Conservation (phyloP, 2,329 filamentous ascomycete species). For the Aspergillus nomiae region DNA sequence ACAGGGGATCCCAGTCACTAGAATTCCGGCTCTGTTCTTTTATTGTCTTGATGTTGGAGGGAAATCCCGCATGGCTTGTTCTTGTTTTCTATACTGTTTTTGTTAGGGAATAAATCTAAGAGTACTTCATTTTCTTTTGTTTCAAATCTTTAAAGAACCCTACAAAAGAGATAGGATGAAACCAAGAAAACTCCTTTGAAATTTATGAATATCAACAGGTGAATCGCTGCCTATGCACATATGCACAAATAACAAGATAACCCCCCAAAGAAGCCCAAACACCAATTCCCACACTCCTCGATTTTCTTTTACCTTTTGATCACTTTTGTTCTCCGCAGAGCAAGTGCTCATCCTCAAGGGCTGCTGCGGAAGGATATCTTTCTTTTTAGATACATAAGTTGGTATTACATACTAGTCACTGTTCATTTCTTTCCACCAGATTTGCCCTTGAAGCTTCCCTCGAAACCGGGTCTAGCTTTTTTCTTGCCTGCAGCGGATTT, state of each 20-base stretch:
- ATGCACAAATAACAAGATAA: constrained; percentile 22
- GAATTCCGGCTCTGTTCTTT: constrained; percentile 25
- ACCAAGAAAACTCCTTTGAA: constrained; percentile 15
- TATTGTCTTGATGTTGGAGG: constrained; percentile 29
- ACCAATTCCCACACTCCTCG: constrained; percentile 18
- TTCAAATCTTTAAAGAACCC: neutral
- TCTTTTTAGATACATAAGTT: constrained; percentile 5
- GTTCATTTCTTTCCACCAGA: constrained; percentile 44
- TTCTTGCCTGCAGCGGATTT: constrained; percentile 40
- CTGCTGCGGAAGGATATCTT: neutral
- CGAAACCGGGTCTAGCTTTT: constrained; percentile 67
- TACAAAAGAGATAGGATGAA: neutral
- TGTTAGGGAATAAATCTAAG: constrained; percentile 23
- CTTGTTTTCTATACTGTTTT: constrained; percentile 22
- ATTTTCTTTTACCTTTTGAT: constrained; percentile 12
- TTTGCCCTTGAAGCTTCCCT: constrained; percentile 68
- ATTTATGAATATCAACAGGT: constrained; percentile 25
- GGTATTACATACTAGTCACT: constrained; percentile 11
- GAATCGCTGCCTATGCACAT: constrained; percentile 31
- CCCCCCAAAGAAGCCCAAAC: constrained; percentile 19
- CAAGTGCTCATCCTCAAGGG: neutral
- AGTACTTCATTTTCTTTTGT: constrained; percentile 15
- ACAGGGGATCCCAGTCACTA: constrained; percentile 22
- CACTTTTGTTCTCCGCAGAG: constrained; percentile 3
- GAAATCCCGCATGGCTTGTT: constrained; percentile 28